Percentiles rank a stretch among this genome's conserved stretches.
Conservation (phyloP, 768 basidiomycete genomes). For the Hypholoma sublateritium region DNA sequence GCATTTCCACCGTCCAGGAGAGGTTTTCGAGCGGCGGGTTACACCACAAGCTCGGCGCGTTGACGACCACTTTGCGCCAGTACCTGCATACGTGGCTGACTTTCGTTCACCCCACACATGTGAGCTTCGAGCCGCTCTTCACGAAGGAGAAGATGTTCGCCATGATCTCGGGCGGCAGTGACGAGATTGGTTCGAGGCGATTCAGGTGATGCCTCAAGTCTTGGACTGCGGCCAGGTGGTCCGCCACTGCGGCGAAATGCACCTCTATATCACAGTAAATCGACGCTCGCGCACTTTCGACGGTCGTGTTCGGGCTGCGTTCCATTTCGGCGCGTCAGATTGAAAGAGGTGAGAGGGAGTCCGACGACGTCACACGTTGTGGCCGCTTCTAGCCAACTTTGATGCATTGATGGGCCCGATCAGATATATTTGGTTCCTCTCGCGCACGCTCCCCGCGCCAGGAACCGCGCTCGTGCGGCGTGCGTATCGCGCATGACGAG, state of each 20-base stretch:
- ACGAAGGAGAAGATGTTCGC: neutral
- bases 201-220: neutral
- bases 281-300: neutral
- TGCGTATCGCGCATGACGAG: slow-evolving; percentile 75
- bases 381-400: no score
- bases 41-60: neutral
- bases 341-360: neutral
- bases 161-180: neutral
- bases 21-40: neutral
- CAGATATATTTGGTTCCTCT: no score
- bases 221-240: no score
- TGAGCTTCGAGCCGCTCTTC: neutral
- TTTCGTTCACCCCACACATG: neutral
- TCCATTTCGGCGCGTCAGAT: neutral
- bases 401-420: no score
- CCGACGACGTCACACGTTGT: no score
- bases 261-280: neutral
- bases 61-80: neutral
- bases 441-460: slow-evolving; percentile 37
- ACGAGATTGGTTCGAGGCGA: neutral
- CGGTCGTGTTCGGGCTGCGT: neutral
- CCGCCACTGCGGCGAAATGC: neutral
- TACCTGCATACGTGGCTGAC: neutral
- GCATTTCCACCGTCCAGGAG: neutral
- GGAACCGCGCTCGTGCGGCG: slow-evolving; percentile 63